Base-by-base conservation (phyloP, 2,329 filamentous ascomycete genomes). In the Chaetomium sp. region DNA sequence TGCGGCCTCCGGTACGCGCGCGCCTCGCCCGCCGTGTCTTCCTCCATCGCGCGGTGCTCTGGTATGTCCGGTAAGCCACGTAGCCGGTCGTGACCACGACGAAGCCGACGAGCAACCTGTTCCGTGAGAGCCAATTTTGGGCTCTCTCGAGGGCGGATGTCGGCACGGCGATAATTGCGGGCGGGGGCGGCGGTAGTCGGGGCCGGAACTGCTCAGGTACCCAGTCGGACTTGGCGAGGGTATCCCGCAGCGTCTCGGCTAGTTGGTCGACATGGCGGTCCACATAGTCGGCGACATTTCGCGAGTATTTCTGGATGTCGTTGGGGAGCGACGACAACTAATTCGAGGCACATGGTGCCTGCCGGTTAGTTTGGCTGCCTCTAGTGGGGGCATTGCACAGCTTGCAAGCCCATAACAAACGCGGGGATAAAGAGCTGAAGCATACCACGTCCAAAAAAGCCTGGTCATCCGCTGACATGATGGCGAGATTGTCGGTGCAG, bases 191-290 rank as follows among this genome's bases (percentile, higher is more conserved):
- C n/a, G 82, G 80, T 41, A 27, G 19, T 27, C 65, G 70, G n/a
- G 81, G 81, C 14, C 83, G 81, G 44, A 89, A 76, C 56, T 80
- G 78, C 42, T 87, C 79, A 43, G 89, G 89, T 11, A 95, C 74
- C 88, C 89, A 94, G 68, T 79, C 72, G 53, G 84, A 79, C 40
- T 84, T 77, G 40, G 86, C 80, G 46, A 90, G 76, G 4, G 79
- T 79, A 60, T 90, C 85, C 68, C 88, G 84, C 47, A 96, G 76
- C 40, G 80, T 77, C 38, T 79, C 76, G 53, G 91, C 88, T 45
- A 89, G 84, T 57, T 80, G 78, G 66, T 96, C 89, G 70, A 96
- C 86, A 67, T 91, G 84, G 56, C 80, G 79, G 72, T 96, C 89
- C 69, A 95, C 82, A 62, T 86, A 87, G 61, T 90, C 86, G 68